phyloP scores from a whole-genome alignment of 176 grass and related monocot species.

The bread wheat (Triticum aestivum) region DNA sequence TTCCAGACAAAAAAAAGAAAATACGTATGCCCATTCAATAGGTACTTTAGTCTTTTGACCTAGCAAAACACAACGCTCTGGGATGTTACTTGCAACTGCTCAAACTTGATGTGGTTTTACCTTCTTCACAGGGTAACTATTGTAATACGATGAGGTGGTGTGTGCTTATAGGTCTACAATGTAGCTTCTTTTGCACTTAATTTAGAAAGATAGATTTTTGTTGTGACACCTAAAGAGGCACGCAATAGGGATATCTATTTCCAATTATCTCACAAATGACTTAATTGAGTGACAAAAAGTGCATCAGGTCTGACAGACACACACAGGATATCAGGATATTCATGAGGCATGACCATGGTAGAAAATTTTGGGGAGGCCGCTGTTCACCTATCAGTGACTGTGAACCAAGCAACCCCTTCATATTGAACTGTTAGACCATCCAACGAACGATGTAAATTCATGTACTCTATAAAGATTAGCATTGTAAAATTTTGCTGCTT shows the following conservation, averaged over 20 bases:
- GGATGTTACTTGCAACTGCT: neutral
- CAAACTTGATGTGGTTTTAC: neutral
- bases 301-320: neutral
- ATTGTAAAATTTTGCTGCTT: neutral
- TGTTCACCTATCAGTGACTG: neutral
- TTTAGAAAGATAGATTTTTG: slow-evolving; percentile 2
- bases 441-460: neutral
- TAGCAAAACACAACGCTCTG: neutral
- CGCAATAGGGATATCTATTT: neutral
- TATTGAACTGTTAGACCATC: neutral
- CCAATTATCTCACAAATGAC: neutral
- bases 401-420: neutral
- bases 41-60: neutral
- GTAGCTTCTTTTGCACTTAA: neutral
- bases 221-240: neutral
- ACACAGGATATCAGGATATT: neutral
- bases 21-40: neutral
- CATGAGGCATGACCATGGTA: slow-evolving; percentile 7
- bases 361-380: neutral
- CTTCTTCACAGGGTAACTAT: neutral
- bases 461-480: neutral
- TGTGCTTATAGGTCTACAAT: neutral
- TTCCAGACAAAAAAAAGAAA: neutral
- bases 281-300: neutral
- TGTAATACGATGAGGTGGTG: too few species aligned